These are phyloP conservation scores for Venturia aucupariae DNA, from an alignment of 2,329 filamentous ascomycete species.

Conservation along the genomic window DNA sequence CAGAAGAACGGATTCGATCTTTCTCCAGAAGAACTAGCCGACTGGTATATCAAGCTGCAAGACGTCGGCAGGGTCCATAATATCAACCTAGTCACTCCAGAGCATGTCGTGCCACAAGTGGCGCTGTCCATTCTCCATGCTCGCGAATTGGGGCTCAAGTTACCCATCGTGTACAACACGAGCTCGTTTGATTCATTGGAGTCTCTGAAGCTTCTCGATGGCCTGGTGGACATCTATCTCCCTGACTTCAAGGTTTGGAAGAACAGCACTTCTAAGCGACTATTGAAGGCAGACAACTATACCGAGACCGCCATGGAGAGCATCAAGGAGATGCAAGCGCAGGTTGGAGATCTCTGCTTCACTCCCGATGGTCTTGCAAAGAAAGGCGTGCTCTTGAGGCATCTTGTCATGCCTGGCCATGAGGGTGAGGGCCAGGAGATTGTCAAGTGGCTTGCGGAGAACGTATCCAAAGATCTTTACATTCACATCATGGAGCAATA, in stretches of 20 bases:
- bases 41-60: conserved; percentile 78
- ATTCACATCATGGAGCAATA: conserved; percentile 89
- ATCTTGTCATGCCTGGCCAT: conserved; percentile 77
- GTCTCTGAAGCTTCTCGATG: conserved; percentile 64
- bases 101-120: conserved; percentile 80
- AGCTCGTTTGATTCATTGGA: conserved; percentile 69
- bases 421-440: conserved; percentile 65
- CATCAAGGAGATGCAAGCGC: conserved; percentile 68
- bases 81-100: conserved; percentile 79
- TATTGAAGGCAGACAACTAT: conserved; percentile 74
- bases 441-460: conserved; percentile 63
- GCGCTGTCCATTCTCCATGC: conserved; percentile 67
- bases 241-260: conserved; percentile 83
- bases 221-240: conserved; percentile 77
- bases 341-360: conserved; percentile 78
- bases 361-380: conserved; percentile 74
- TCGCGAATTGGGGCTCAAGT: conserved; percentile 54
- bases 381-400: conserved; percentile 63
- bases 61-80: conserved; percentile 75
- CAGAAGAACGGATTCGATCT: conserved; percentile 72
- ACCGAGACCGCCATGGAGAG: conserved; percentile 63
- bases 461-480: conserved; percentile 66
- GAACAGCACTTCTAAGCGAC: conserved; percentile 52
- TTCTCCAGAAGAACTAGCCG: conserved; percentile 66
- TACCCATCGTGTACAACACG: conserved; percentile 80